A percentile compares a stretch with the other conserved stretches of the same genome.
Conservation (phyloP, 306 rosid genomes). For the Boehmeria nivea region DNA sequence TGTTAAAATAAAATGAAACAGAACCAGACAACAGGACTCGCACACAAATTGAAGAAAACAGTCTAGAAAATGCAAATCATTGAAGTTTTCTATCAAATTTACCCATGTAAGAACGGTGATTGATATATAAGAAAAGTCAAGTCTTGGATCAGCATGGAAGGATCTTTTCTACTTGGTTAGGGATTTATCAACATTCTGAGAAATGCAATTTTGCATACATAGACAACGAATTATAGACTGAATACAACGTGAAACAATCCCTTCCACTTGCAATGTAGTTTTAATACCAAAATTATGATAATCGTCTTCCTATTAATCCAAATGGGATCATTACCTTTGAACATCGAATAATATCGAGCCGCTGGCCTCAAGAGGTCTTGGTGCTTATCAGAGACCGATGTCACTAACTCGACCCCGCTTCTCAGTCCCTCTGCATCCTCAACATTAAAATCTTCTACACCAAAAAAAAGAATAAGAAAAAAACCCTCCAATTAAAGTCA, state of each 20-base stretch:
- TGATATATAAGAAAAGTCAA: too few species aligned
- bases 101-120: too few species aligned
- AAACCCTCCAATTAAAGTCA: too few species aligned
- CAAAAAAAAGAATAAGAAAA: constrained; percentile 24
- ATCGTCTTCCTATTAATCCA: not conserved
- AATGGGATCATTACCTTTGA: constrained; percentile 47
- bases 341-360: constrained; percentile 56
- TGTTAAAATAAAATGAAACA: too few species aligned
- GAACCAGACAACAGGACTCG: too few species aligned
- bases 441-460: constrained; percentile 41
- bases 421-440: constrained; percentile 40
- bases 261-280: not conserved
- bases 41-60: too few species aligned
- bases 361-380: constrained; percentile 74
- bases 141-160: too few species aligned
- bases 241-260: not conserved
- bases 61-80: too few species aligned
- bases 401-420: constrained; percentile 48
- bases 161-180: too few species aligned
- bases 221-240: not conserved
- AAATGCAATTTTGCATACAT: too few species aligned
- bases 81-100: too few species aligned
- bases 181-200: too few species aligned
- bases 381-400: constrained; percentile 62
- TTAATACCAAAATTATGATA: constrained; percentile 1